Percentiles rank a stretch among this genome's conserved stretches.
Conservation (phyloP, 305 asterid genomes). For the Fraxinus nigra region DNA sequence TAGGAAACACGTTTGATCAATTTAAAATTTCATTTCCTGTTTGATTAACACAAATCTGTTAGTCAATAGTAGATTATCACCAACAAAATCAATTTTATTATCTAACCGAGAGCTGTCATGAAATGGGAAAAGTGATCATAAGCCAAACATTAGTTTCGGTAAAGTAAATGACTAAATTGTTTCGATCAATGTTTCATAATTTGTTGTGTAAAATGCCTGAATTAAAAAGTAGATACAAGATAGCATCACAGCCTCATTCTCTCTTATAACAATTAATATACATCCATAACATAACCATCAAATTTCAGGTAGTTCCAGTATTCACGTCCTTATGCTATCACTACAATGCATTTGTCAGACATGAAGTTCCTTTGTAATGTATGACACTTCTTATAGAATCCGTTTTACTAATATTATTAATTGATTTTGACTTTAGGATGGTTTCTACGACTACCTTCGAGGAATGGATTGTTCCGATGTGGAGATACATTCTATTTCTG, state of each 20-base stretch:
- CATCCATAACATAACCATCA: not conserved
- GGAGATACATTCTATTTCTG: conserved; percentile 90
- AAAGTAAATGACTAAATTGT: not conserved
- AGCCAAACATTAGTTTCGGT: not conserved
- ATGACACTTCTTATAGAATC: not conserved
- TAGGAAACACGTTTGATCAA: not conserved
- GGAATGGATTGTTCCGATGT: conserved; percentile 77
- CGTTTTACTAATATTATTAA: not conserved
- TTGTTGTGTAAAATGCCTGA: not conserved
- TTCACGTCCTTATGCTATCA: not conserved
- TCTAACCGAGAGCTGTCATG: not conserved
- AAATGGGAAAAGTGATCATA: not conserved
- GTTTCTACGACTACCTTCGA: conserved; percentile 80
- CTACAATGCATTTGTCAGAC: not conserved
- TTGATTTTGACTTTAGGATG: conserved; percentile 51
- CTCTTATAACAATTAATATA: not conserved
- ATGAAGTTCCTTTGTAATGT: not conserved
- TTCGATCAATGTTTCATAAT: not conserved
- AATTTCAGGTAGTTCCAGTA: not conserved
- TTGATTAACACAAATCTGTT: conserved; percentile 6
- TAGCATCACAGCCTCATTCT: not conserved
- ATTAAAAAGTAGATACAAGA: not conserved
- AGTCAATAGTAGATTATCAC: conserved; percentile 2
- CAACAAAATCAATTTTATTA: conserved; percentile 11
- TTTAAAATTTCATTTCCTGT: not conserved